Evolutionary conservation across 2,329 filamentous ascomycete species (phyloP).

Genomic region (Aspergillus chevalieri): DNA sequence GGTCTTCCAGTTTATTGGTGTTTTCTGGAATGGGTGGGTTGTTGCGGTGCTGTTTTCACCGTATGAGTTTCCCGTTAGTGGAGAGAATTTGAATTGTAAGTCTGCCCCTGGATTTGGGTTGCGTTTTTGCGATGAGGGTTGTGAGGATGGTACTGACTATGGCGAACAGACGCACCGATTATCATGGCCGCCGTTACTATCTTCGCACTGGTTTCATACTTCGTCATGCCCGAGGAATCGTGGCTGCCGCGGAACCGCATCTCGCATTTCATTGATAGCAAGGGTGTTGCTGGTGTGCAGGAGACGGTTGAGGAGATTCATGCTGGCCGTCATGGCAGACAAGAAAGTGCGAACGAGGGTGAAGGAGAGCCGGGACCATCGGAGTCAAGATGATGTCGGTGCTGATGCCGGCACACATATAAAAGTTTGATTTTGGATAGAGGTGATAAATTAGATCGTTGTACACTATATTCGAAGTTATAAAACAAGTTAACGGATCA

Average conservation of each 20-base stretch:
- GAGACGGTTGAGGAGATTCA: constrained; percentile 24
- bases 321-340: too few relatives aligned
- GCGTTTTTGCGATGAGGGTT: neutral
- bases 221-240: constrained; percentile 41
- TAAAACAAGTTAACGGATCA: too few relatives aligned
- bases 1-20: constrained; percentile 43
- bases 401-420: too few relatives aligned
- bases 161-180: constrained; percentile 40
- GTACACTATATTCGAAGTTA: too few relatives aligned
- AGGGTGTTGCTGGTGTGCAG: constrained; percentile 17
- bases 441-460: too few relatives aligned
- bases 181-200: constrained; percentile 48
- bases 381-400: too few relatives aligned
- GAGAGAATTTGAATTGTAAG: constrained; percentile 41
- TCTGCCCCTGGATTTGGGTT: neutral
- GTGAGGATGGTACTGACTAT: neutral
- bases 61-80: constrained; percentile 41
- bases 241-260: constrained; percentile 45
- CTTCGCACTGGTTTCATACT: constrained; percentile 45
- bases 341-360: too few relatives aligned
- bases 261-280: constrained; percentile 38
- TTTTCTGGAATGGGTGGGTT: constrained; percentile 48
- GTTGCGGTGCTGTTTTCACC: constrained; percentile 46
- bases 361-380: too few relatives aligned
- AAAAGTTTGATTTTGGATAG: too few relatives aligned